Evolutionary conservation across 371 early-diverging fungal species (phyloP).

Genomic region (Mortierella sp.): DNA sequence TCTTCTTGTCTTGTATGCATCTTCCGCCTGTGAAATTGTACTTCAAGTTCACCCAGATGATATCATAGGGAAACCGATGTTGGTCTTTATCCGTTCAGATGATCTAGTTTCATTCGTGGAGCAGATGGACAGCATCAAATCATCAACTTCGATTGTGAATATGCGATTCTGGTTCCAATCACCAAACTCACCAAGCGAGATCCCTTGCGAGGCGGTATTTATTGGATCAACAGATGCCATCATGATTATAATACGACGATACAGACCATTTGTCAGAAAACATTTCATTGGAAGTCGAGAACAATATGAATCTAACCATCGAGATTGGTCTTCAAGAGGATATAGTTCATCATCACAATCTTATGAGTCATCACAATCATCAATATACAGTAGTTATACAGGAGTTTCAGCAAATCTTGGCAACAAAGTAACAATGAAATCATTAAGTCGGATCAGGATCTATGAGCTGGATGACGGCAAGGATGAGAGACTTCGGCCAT

Average conservation of each 20-base stretch:
- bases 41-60: slow-evolving; percentile 15
- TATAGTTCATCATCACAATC: slow-evolving; percentile 1
- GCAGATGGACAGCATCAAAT: slow-evolving; percentile 32
- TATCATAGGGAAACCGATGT: slow-evolving; percentile 30
- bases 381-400: background rate
- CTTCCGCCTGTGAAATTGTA: slow-evolving; percentile 19
- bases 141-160: slow-evolving; percentile 22
- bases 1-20: slow-evolving; percentile 34
- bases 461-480: background rate
- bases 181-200: slow-evolving; percentile 17
- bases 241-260: slow-evolving; percentile 20
- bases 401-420: background rate
- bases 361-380: background rate
- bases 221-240: slow-evolving; percentile 31
- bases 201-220: slow-evolving; percentile 34
- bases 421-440: too few species aligned
- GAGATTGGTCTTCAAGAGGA: background rate
- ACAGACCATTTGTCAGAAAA: slow-evolving; percentile 31
- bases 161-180: slow-evolving; percentile 45
- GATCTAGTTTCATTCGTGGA: slow-evolving; percentile 29
- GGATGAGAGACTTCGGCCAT: slow-evolving; percentile 1
- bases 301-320: background rate
- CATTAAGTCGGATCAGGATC: background rate
- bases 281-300: slow-evolving; percentile 6
- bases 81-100: slow-evolving; percentile 32